Base-by-base conservation (phyloP, 2,329 filamentous ascomycete species). In the Aspergillus candidus region DNA sequence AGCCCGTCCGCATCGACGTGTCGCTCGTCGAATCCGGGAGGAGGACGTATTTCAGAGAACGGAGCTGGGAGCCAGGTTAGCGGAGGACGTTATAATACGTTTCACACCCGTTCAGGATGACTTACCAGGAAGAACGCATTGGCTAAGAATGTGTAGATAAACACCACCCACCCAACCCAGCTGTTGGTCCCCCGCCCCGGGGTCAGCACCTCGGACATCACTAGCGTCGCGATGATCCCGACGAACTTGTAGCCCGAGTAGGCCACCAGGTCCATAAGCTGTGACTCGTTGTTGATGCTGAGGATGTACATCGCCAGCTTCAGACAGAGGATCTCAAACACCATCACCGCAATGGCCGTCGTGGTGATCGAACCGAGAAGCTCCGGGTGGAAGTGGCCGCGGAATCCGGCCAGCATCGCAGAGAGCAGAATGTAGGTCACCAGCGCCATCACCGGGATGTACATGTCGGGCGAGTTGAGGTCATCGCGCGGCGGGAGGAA, bases 201-300 rank as follows among this genome's bases (percentile, higher is more conserved):
- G 44, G 84, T 94, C 52, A 87, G 69, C 12, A 88, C 76, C 66
- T 94, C 87, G 12, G 87, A 83, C 13, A 91, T 71, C 11, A 86
- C 77, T 50, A 97, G 81, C 0, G 90, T 96, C 39, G 87, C 78
- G 49, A 98, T 98, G 55, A 96, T 89, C 29, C 91, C 93, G 22
- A 98, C 91, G 61, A 98, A 98, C 68, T 98, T 98, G 73, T 98
- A 98, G 14, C 94, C 94, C 2, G 86, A 91, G 71, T 98, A 98
- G 4, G 94, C 94, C 42, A 98, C 84, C 40, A 98, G 71, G 59
- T 98, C 93, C 46, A 97, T 79, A 41, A 97, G 79, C 65, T 97
- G 93, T 12, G 86, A 93, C 55, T 94, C 88, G 63, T 93, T 94
- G 57, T 83, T 94, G 67, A 98, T 97, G 70, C 82, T 89, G 40